Evolutionary conservation across 495 filamentous ascomycete genomes (phyloP), one percentile per base, ranked within the genome.

Genomic region (Penicillium silybi): DNA sequence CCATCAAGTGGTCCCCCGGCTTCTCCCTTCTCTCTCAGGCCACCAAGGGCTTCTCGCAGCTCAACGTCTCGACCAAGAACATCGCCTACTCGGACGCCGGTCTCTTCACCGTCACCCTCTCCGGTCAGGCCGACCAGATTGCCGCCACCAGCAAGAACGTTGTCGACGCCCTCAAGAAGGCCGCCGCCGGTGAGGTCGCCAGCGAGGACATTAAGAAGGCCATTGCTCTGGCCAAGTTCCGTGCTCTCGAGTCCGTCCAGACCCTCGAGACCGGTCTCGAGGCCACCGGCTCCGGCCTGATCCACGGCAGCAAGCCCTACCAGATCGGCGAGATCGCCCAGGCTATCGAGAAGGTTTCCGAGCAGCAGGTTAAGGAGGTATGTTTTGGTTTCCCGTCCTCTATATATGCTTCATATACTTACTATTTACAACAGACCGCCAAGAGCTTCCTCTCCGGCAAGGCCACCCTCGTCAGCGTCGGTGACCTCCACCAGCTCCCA

Each of bases 1-100:
- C 74, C 69, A 92, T 97, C 78, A 97, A 97, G 77, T 97, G 93
- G 93, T 87, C 87, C 22, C 78, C 90, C 48, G 95, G 93, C 48
- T 97, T 95, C 77, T 92, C 87, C 11, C 76, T 96, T 40, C 82
- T 99, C 39, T 80, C 86, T 50, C 89, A 95, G 75, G 87, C 85
- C 38, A 78, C 83, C 48, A 74, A 85, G 45, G 74, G 76, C 17
- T 77, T 81, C 67, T 81, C 84, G 18, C 82, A 86, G 59, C 83
- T 85, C 48, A 73, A 71, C 48, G 82, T 86, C 55, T 71, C 79
- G 3, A 90, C 91, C 41, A 78, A 81, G 58, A 89, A 95, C 76
- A 70, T 77, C 54, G 81, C 88, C 48, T 99, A 97, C 81, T 96
- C 92, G 15, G 93, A 99, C 62, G 88, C 92, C 49, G 95, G 93